phyloP scores from a whole-genome alignment of 2,329 filamentous ascomycete species.

The Coleophoma crateriformis region DNA sequence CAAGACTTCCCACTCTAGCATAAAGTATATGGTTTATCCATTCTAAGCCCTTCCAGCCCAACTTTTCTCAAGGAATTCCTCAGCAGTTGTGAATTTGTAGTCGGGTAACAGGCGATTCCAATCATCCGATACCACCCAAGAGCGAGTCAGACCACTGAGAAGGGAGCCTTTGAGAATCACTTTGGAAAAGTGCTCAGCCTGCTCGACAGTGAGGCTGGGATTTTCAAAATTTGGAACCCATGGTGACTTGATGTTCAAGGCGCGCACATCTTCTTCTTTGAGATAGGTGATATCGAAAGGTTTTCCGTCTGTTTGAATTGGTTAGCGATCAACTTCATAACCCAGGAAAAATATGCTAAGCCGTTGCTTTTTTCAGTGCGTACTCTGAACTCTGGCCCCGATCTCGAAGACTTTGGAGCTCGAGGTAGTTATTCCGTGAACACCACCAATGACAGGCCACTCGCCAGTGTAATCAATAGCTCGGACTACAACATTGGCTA shows the following conservation, averaged over 20 bases:
- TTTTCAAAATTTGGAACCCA: conserved; percentile 29
- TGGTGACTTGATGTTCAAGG: conserved; percentile 6
- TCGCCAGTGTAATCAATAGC: conserved; percentile 25
- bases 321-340: neutral
- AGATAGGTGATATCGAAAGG: conserved; percentile 9
- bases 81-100: conserved; percentile 33
- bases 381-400: conserved; percentile 35
- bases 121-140: conserved; percentile 34
- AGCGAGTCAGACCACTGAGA: conserved; percentile 26
- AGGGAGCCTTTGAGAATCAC: conserved; percentile 29
- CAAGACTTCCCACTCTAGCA: too few relatives aligned
- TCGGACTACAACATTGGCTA: conserved; percentile 29
- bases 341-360: neutral
- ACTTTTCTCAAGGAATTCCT: conserved; percentile 34
- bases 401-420: conserved; percentile 29
- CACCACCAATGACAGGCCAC: conserved; percentile 28
- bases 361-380: neutral
- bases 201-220: conserved; percentile 23
- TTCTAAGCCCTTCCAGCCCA: conserved; percentile 30
- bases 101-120: conserved; percentile 40
- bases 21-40: neutral
- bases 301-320: conserved; percentile 3
- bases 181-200: conserved; percentile 19
- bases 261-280: conserved; percentile 10
- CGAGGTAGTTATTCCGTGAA: conserved; percentile 21